Evolutionary conservation across 225 moss, liverwort and hornwort species (phyloP).

Genomic region (Pseudisothecium myosuroides): DNA sequence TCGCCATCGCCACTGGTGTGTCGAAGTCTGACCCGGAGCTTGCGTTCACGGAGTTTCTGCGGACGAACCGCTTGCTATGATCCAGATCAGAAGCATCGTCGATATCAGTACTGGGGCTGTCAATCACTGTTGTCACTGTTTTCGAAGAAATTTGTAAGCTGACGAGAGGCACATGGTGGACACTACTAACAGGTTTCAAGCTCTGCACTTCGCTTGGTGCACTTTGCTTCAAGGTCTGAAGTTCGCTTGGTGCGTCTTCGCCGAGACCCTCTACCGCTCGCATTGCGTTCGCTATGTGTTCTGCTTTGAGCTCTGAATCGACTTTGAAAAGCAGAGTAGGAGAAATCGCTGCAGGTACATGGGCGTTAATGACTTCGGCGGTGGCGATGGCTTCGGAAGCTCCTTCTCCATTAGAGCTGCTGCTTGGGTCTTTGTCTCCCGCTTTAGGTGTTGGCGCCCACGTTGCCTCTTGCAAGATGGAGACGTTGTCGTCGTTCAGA

Average conservation of each 20-base stretch:
- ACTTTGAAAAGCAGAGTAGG: background rate
- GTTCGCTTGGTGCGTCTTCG: background rate
- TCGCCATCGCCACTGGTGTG: background rate
- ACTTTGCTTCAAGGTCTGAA: background rate
- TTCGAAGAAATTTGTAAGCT: background rate
- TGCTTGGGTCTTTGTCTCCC: background rate
- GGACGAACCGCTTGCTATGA: background rate
- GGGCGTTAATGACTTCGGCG: background rate
- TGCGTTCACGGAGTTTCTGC: constrained; percentile 5
- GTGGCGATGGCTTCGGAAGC: background rate
- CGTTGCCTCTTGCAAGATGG: constrained; percentile 31
- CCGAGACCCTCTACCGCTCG: background rate
- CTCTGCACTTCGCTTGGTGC: background rate
- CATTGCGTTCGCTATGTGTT: background rate
- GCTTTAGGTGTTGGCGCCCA: background rate
- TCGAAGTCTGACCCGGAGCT: background rate
- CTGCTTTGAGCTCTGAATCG: background rate
- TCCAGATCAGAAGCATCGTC: background rate
- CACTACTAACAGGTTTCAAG: background rate
- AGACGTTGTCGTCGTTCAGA: constrained; percentile 38
- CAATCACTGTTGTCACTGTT: background rate
- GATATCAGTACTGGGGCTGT: background rate
- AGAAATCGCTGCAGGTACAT: background rate
- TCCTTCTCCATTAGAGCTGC: background rate
- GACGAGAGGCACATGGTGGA: background rate